Base-by-base conservation (phyloP, 2,329 filamentous ascomycete genomes). In the Microcyclosporella mali region DNA sequence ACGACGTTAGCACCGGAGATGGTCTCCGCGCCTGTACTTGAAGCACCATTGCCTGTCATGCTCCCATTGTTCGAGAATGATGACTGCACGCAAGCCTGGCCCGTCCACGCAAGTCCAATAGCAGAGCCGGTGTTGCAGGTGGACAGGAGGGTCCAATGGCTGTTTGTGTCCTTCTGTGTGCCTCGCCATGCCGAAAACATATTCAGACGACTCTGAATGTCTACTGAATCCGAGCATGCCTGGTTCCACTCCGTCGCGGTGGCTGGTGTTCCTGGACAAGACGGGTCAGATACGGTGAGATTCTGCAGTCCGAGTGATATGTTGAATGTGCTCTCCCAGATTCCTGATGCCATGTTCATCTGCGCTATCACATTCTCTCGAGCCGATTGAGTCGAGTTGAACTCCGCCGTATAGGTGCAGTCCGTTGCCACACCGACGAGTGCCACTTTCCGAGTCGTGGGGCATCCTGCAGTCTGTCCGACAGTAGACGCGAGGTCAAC, bases 321-420 rank as follows among this genome's bases (percentile, higher is more conserved):
- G 66, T 95, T 95, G 70, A 98, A 97, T 6, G 85, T 85, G 55
- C 75, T 79, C 64, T 98, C 92, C 60, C 92, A 98, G 8, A 95
- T 69, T 49, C 81, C 78, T 1, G 90, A 95, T 1, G 92, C 92
- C 33, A 81, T 74, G 67, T 94, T 95, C 63, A 98, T 84, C 61
- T 87, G 75, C 40, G 72, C 74, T 56, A 98, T 88, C 49, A 98
- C 77, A 61, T 92, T 92, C 49, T 76, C 65, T 43, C 82, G 76
- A 17, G 83, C 77, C n/a, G 78, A 70, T 38, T 78, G 71, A 33
- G 76, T 76, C 16, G 74, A 76, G 49, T 81, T 77, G 63, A 95
- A 94, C 3, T 74, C 73, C 2, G 70, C 71, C 30, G 82, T 88
- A 62, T 97, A 97, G 7, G 80, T 85, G 70, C 92, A 98, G 65